These are phyloP conservation scores for Asclepias syriaca DNA, from an alignment of 257 asterid genomes.

Conservation along the genomic window DNA sequence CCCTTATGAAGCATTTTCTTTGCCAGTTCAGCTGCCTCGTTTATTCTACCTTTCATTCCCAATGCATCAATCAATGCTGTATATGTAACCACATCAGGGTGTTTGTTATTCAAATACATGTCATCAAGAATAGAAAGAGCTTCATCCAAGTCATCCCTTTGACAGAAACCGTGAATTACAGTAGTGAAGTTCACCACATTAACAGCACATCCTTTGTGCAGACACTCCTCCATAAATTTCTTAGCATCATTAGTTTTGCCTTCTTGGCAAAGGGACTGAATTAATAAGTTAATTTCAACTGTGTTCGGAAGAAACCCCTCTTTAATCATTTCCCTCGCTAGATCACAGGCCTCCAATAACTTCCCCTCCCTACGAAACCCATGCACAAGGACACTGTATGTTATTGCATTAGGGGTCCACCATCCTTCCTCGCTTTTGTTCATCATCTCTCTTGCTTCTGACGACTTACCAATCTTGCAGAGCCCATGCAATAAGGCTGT, in stretches of 20 bases:
- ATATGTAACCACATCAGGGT: conserved; percentile 79
- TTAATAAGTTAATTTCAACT: conserved; percentile 75
- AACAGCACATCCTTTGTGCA: conserved; percentile 72
- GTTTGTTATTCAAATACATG: conserved; percentile 80
- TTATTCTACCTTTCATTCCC: conserved; percentile 59
- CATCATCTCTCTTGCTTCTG: conserved; percentile 86
- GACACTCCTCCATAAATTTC: conserved; percentile 69
- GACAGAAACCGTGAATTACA: conserved; percentile 84
- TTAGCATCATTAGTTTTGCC: conserved; percentile 54
- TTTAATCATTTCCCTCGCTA: conserved; percentile 63
- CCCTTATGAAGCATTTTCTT: conserved; percentile 79
- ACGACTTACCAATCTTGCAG: conserved; percentile 60
- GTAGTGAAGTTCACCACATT: conserved; percentile 83
- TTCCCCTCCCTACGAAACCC: conserved; percentile 93
- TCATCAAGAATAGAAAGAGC: conserved; percentile 94
- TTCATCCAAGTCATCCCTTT: conserved; percentile 56
- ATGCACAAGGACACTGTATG: conserved; percentile 77
- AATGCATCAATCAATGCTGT: conserved; percentile 59
- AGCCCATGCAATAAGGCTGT: conserved; percentile 80
- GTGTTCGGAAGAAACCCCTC: conserved; percentile 75
- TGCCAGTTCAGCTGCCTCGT: conserved; percentile 63
- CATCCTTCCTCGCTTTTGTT: conserved; percentile 62
- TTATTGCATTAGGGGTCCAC: conserved; percentile 87
- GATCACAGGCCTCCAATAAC: conserved; percentile 65
- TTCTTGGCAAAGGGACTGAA: conserved; percentile 58